phyloP scores from a whole-genome alignment of 495 filamentous ascomycete species.

The Chlorociboria aeruginascens region DNA sequence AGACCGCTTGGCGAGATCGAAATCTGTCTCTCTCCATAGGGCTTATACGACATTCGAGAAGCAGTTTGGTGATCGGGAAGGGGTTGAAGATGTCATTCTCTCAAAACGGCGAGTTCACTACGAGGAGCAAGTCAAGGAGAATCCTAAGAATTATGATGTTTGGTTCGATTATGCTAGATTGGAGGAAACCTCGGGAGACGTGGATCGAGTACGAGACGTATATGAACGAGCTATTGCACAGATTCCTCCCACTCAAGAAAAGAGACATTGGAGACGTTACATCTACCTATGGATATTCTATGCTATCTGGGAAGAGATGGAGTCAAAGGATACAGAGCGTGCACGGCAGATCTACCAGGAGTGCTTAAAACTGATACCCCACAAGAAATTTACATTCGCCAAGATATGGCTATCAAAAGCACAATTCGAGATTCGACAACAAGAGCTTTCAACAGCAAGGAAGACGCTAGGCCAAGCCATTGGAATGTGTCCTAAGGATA shows the following conservation, averaged over 20 bases:
- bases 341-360: slow-evolving; percentile 86
- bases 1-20: slow-evolving; percentile 79
- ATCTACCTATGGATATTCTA: slow-evolving; percentile 99
- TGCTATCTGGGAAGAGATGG: slow-evolving; percentile 86
- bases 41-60: slow-evolving; percentile 97
- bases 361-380: slow-evolving; percentile 77
- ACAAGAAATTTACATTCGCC: slow-evolving; percentile 95
- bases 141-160: slow-evolving; percentile 84
- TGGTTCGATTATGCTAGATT: slow-evolving; percentile 95
- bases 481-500: slow-evolving; percentile 92
- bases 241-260: slow-evolving; percentile 89
- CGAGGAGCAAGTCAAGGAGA: slow-evolving; percentile 86
- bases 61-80: slow-evolving; percentile 88
- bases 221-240: slow-evolving; percentile 97
- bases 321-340: slow-evolving; percentile 63
- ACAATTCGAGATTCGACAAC: slow-evolving; percentile 85
- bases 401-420: slow-evolving; percentile 93
- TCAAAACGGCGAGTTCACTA: slow-evolving; percentile 93
- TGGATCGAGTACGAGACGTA: slow-evolving; percentile 74
- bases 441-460: slow-evolving; percentile 63
- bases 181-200: slow-evolving; percentile 72
- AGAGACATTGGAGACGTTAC: slow-evolving; percentile 93
- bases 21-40: slow-evolving; percentile 75
- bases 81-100: slow-evolving; percentile 88
- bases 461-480: slow-evolving; percentile 84